phyloP scores from a whole-genome alignment of 73 alveolate species.

The Symbiodinium pilosum region DNA sequence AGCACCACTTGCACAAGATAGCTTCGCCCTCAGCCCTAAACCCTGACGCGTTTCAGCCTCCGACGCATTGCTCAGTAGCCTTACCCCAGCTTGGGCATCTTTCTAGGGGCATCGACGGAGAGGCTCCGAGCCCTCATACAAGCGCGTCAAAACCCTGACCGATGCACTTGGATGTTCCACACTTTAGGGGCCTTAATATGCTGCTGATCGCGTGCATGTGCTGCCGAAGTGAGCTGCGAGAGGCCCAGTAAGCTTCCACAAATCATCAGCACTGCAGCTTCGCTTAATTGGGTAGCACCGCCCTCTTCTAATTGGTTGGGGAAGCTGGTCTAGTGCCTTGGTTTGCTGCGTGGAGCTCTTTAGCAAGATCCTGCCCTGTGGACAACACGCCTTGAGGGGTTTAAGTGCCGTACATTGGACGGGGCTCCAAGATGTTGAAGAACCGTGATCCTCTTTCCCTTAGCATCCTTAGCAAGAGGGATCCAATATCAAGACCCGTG shows the following conservation, averaged over 20 bases:
- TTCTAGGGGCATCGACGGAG: constrained; percentile 2
- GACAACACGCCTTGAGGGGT: not conserved
- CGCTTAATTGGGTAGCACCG: not conserved
- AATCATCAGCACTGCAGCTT: not conserved
- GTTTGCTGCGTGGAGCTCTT: not conserved
- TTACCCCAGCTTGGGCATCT: not conserved
- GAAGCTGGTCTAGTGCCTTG: not conserved
- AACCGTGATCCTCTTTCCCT: not conserved
- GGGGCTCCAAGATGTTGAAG: constrained; percentile 13
- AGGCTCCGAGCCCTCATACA: not conserved
- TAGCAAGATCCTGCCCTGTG: not conserved
- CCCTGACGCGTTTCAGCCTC: not conserved
- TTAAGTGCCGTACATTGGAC: not conserved
- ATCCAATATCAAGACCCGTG: not conserved
- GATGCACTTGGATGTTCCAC: not conserved
- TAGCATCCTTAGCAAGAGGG: not conserved
- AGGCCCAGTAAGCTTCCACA: not conserved
- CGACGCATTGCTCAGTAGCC: constrained; percentile 12
- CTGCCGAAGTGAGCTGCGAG: not conserved
- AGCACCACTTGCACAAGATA: not conserved
- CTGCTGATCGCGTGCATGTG: not conserved
- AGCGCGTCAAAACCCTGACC: not conserved
- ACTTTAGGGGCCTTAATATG: not conserved
- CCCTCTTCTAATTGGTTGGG: not conserved
- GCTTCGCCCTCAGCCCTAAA: not conserved